Evolutionary conservation across 352 stramenopile species (phyloP).

Genomic region (Globisporangium nunn): DNA sequence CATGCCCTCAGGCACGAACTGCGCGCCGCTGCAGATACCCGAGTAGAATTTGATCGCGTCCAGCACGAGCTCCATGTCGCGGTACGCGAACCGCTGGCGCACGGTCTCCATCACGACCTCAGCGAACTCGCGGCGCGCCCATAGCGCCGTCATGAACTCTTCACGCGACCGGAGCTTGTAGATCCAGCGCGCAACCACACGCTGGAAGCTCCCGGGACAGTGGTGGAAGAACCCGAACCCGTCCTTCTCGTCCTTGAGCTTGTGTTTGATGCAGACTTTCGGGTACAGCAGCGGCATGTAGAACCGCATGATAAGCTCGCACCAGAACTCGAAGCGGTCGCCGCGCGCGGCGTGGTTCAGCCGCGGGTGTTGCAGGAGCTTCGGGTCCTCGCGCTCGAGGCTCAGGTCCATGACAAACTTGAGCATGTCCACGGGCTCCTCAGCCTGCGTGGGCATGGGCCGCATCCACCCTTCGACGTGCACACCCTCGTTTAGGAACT

Average conservation of each 20-base stretch:
- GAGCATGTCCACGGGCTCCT: constrained; percentile 86
- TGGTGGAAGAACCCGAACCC: constrained; percentile 83
- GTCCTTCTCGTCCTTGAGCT: constrained; percentile 79
- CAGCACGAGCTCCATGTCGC: constrained; percentile 73
- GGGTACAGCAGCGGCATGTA: constrained; percentile 87
- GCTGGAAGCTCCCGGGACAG: constrained; percentile 81
- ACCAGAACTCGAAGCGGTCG: constrained; percentile 83
- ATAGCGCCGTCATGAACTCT: constrained; percentile 79
- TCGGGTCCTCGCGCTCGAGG: constrained; percentile 62
- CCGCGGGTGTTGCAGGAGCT: constrained; percentile 29
- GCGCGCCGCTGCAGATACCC: constrained; percentile 59
- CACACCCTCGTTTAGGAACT: constrained; percentile 79
- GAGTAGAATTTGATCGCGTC: constrained; percentile 88
- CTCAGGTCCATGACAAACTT: constrained; percentile 88
- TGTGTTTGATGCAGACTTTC: constrained; percentile 80
- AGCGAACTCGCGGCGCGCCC: constrained; percentile 67
- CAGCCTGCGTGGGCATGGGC: constrained; percentile 64
- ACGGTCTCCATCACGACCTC: constrained; percentile 87
- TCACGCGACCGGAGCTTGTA: constrained; percentile 81
- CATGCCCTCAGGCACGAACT: constrained; percentile 77
- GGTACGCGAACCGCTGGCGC: constrained; percentile 79
- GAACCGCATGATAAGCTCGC: constrained; percentile 84
- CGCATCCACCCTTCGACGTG: constrained; percentile 85
- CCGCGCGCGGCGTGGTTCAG: constrained; percentile 38
- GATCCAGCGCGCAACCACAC: constrained; percentile 78